Conservation (phyloP, 805 yeast species). For the Candida koratica region DNA sequence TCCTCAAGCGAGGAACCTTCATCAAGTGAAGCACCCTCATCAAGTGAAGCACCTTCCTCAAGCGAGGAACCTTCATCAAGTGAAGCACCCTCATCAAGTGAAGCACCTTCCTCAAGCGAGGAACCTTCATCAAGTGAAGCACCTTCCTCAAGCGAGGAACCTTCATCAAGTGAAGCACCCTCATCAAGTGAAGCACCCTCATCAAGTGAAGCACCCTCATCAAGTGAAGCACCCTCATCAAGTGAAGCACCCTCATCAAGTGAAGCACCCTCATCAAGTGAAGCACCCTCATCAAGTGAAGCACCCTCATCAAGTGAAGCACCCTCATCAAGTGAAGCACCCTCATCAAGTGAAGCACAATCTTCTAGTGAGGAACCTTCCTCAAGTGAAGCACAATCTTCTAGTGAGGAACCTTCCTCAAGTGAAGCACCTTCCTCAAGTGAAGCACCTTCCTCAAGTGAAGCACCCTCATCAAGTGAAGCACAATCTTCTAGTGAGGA, state of each 20-base stretch:
- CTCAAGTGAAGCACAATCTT: constrained; percentile 2
- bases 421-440: constrained; percentile 8
- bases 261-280: constrained; percentile 10
- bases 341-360: constrained; percentile 4
- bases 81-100: neutral
- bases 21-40: neutral
- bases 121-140: neutral
- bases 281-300: constrained; percentile 9
- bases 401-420: neutral
- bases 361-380: constrained; percentile 2
- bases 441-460: constrained; percentile 1
- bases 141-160: neutral
- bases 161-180: neutral
- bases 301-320: constrained; percentile 9
- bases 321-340: constrained; percentile 5
- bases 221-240: constrained; percentile 2
- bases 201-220: constrained; percentile 1
- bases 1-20: neutral
- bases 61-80: neutral
- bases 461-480: constrained; percentile 4
- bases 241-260: constrained; percentile 2
- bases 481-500: constrained; percentile 11
- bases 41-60: neutral
- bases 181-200: constrained; percentile 1
- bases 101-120: neutral